Conservation (phyloP, 2,329 filamentous ascomycete species). For the Paecilomyces dactylethromorphus region DNA sequence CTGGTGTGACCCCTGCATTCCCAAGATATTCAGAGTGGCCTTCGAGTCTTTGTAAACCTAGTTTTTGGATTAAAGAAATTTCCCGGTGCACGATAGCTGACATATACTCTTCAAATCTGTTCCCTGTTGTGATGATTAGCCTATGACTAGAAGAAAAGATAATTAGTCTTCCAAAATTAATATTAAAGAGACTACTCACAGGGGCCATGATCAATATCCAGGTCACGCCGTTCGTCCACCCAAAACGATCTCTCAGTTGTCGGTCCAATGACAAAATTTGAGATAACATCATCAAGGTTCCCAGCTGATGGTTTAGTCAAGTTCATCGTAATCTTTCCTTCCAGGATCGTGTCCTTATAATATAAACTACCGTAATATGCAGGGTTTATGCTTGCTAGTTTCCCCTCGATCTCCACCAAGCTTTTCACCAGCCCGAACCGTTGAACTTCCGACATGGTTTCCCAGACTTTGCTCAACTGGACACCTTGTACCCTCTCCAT, state of each 20-base stretch:
- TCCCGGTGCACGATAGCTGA: constrained; percentile 12
- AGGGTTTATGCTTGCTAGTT: constrained; percentile 7
- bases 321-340: constrained; percentile 1
- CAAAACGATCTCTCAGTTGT: constrained; percentile 11
- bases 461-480: constrained; percentile 12
- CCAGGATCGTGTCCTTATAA: constrained; percentile 6
- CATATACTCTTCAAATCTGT: constrained; percentile 11
- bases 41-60: not conserved
- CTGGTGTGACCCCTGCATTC: not conserved
- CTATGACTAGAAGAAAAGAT: not conserved
- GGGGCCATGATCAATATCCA: constrained; percentile 23
- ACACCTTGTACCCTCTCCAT: constrained; percentile 13
- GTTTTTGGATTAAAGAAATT: constrained; percentile 9
- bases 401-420: constrained; percentile 11
- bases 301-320: not conserved
- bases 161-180: not conserved
- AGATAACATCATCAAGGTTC: not conserved
- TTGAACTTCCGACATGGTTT: constrained; percentile 10
- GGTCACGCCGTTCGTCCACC: constrained; percentile 25
- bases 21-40: not conserved
- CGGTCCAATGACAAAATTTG: constrained; percentile 11
- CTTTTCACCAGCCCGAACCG: constrained; percentile 12
- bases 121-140: constrained; percentile 4
- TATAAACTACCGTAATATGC: constrained; percentile 12
- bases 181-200: constrained; percentile 2